Base-by-base conservation (phyloP, 208 protist genomes). In the Leishmania tropica region DNA sequence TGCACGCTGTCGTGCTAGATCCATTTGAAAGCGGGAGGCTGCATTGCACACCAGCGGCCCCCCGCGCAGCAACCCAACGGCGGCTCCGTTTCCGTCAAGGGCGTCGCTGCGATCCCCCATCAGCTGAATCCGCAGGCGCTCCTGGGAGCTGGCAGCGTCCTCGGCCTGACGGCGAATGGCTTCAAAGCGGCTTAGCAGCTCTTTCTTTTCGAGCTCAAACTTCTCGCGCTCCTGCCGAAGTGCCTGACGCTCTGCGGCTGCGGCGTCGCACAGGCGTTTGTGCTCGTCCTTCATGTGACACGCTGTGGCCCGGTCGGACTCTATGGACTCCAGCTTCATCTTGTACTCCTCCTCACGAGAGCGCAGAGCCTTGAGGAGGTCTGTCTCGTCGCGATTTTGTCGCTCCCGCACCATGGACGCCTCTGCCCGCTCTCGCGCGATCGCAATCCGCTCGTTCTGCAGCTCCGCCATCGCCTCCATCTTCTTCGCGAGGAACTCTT, bases 201-300 rank as follows among this genome's bases (percentile, higher is more conserved):
- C 89, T 51, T 86, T 83, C 84, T 96, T 96, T 68, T 98, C 95
- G 10, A 85, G 75, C 76, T 97, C 93, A 83, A 98, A 98, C 48
- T 85, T 75, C n/a, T 91, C 78, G 17, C 93, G 90, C 85, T 98
- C 93, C 31, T 84, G 70, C 24, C 85, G 88, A 70, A 96, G 87
- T 13, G 92, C 81, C 53, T 94, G 91, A 17, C 91, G 90, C 82
- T 98, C 95, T 0, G 79, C 81, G 24, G 74, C 83, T 4, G 84
- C 87, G 68, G 84, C 82, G 24, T 95, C 86, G 65, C 84, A 86
- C 17, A 95, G 24, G 17, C 92, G 90, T 56, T 83, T 81, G 80
- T 94, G 87, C 64, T 96, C 93, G 17, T 76, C 71, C 68, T 92
- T 91, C 87, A 96, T 87, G 51, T 93, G 88, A 0, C 76, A 76